Percentiles rank a stretch among this genome's conserved stretches.
phyloP scores from a whole-genome alignment of 2,329 filamentous ascomycete species.

The Akanthomyces muscarius region DNA sequence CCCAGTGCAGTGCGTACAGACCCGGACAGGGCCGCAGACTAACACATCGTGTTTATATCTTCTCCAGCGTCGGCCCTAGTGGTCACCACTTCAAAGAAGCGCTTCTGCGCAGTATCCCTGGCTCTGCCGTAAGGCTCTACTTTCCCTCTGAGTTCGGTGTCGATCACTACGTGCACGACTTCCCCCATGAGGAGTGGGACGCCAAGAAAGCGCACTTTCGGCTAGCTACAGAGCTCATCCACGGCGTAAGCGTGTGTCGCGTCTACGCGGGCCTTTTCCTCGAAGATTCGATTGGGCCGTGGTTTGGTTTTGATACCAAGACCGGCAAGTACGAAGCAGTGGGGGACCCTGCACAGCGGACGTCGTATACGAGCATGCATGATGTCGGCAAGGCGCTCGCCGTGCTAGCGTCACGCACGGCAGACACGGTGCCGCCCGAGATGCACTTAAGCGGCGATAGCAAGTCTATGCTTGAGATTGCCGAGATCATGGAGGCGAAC shows the following conservation, averaged over 20 bases:
- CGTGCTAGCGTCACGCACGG: slow-evolving; percentile 22
- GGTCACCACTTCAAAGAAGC: neutral
- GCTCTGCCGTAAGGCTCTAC: slow-evolving; percentile 29
- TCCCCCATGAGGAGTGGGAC: slow-evolving; percentile 32
- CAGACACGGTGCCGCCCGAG: slow-evolving; percentile 25
- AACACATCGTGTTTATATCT: slow-evolving; percentile 22
- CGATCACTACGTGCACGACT: slow-evolving; percentile 34
- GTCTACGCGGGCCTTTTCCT: slow-evolving; percentile 32
- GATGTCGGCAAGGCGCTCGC: slow-evolving; percentile 31
- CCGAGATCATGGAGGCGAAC: slow-evolving; percentile 25
- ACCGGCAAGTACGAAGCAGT: slow-evolving; percentile 18
- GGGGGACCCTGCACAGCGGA: slow-evolving; percentile 23
- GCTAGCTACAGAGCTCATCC: slow-evolving; percentile 19
- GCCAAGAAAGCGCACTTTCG: slow-evolving; percentile 29
- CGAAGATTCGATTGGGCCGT: slow-evolving; percentile 32
- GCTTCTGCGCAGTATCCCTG: slow-evolving; percentile 13
- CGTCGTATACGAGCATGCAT: slow-evolving; percentile 30
- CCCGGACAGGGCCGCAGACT: too few species aligned
- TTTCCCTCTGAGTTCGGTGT: slow-evolving; percentile 36
- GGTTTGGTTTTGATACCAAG: slow-evolving; percentile 27
- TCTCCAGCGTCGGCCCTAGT: neutral
- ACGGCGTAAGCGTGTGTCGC: slow-evolving; percentile 26
- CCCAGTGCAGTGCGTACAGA: too few species aligned
- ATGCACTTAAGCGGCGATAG: slow-evolving; percentile 28
- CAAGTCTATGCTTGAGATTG: slow-evolving; percentile 24